phyloP scores from a whole-genome alignment of 768 basidiomycete species.

The Suillus discolor region DNA sequence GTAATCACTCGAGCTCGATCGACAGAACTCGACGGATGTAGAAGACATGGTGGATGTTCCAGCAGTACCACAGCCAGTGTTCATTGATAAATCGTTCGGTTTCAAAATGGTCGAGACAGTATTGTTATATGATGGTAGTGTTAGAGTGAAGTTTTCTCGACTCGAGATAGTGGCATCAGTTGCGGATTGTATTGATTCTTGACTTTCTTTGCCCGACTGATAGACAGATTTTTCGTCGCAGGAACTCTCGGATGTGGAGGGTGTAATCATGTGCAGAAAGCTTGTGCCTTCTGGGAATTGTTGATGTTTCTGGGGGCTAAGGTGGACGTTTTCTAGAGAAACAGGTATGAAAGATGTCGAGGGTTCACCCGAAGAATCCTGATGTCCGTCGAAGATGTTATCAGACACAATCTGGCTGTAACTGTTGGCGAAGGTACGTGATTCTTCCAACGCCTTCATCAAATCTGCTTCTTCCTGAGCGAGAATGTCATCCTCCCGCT shows the following conservation, averaged over 20 bases:
- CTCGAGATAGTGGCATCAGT: conserved; percentile 8
- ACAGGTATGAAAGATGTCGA: conserved; percentile 15
- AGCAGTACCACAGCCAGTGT: conserved; percentile 2
- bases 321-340: conserved; percentile 19
- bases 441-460: conserved; percentile 61
- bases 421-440: conserved; percentile 31
- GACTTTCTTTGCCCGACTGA: conserved; percentile 23
- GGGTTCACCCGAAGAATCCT: conserved; percentile 11
- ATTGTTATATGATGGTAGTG: conserved; percentile 29
- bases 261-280: conserved; percentile 33
- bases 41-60: conserved; percentile 10
- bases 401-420: conserved; percentile 9
- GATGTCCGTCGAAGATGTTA: not conserved
- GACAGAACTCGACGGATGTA: conserved; percentile 17
- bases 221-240: conserved; percentile 28
- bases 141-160: conserved; percentile 15
- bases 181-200: conserved; percentile 7
- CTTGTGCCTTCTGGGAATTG: conserved; percentile 27
- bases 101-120: conserved; percentile 24
- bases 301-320: conserved; percentile 9
- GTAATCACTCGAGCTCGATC: conserved; percentile 1
- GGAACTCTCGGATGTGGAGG: conserved; percentile 22
- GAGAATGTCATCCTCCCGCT: conserved; percentile 26
- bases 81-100: conserved; percentile 9
- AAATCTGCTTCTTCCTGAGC: conserved; percentile 66